Conservation (phyloP, 345 rosid genomes). For the Moricandia arvensis region DNA sequence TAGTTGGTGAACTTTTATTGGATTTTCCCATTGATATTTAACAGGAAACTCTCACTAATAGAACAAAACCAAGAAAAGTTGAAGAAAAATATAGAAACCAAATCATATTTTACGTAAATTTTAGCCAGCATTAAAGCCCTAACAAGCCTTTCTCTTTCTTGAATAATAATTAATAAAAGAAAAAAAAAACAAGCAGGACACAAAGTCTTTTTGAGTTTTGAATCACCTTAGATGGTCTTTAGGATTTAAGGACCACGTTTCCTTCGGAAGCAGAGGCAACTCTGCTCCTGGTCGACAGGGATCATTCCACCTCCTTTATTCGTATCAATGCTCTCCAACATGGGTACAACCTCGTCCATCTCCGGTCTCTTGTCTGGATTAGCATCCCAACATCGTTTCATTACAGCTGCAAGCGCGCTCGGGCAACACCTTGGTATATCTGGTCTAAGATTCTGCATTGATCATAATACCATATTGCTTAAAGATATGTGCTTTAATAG, state of each 20-base stretch:
- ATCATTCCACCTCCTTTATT: slow-evolving; percentile 97
- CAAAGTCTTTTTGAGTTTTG: not conserved
- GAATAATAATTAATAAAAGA: not conserved
- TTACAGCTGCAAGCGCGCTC: slow-evolving; percentile 75
- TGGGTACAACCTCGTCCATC: slow-evolving; percentile 94
- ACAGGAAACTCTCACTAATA: not conserved
- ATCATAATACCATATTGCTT: slow-evolving; percentile 21
- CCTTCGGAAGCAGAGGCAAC: slow-evolving; percentile 87
- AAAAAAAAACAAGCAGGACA: not conserved
- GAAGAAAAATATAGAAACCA: slow-evolving; percentile 33
- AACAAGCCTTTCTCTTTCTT: slow-evolving; percentile 14
- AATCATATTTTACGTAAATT: slow-evolving; percentile 17
- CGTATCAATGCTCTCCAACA: slow-evolving; percentile 87
- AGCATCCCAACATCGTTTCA: slow-evolving; percentile 98
- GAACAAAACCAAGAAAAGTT: slow-evolving; percentile 15
- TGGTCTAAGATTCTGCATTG: slow-evolving; percentile 82
- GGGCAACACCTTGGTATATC: slow-evolving; percentile 99
- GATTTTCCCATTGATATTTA: not conserved
- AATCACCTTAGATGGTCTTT: slow-evolving; percentile 15
- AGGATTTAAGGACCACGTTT: slow-evolving; percentile 65
- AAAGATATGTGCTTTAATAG: no score
- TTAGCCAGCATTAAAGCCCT: slow-evolving; percentile 24
- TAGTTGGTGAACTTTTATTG: no score
- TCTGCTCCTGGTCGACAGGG: slow-evolving; percentile 74
- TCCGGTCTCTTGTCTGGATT: slow-evolving; percentile 90